phyloP scores from a whole-genome alignment of 306 rosid genomes.

The cucumber (Cucumis sativus) region DNA sequence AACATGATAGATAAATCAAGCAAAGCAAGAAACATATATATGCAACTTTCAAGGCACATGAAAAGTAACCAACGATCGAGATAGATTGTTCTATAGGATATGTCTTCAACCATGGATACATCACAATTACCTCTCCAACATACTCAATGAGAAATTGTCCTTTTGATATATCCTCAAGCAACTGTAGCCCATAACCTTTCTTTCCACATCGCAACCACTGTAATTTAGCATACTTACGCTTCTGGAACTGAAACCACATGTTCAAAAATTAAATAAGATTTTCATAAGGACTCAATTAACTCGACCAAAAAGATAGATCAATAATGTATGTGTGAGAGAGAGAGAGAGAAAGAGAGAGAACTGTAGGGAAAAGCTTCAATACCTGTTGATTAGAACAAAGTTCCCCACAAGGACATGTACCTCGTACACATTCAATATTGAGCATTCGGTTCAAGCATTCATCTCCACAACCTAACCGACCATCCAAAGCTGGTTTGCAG shows the following conservation, averaged over 20 bases:
- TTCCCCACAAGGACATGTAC: conserved; percentile 91
- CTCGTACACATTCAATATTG: conserved; percentile 78
- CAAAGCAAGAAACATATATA: neutral
- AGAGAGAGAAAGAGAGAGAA: neutral
- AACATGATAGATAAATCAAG: neutral
- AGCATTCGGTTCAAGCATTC: conserved; percentile 93
- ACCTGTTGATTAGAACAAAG: conserved; percentile 95
- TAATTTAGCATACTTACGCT: conserved; percentile 63
- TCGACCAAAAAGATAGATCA: neutral
- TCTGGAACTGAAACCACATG: conserved; percentile 73
- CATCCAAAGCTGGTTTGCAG: conserved; percentile 53
- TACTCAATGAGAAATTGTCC: conserved; percentile 94
- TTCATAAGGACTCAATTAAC: neutral
- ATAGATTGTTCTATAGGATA: neutral
- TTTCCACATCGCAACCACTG: conserved; percentile 78
- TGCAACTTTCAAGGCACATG: neutral
- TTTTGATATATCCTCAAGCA: conserved; percentile 38
- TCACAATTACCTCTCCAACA: conserved; percentile 76
- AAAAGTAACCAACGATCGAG: neutral
- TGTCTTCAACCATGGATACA: neutral
- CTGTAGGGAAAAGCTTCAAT: conserved; percentile 12
- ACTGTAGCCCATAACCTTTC: conserved; percentile 90
- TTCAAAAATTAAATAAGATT: conserved; percentile 12
- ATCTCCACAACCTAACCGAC: conserved; percentile 77
- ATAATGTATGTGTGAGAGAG: neutral